A percentile compares a stretch with the other conserved stretches of the same genome.
Evolutionary conservation across 495 filamentous ascomycete species (phyloP).

Genomic region (Xylona heveae): DNA sequence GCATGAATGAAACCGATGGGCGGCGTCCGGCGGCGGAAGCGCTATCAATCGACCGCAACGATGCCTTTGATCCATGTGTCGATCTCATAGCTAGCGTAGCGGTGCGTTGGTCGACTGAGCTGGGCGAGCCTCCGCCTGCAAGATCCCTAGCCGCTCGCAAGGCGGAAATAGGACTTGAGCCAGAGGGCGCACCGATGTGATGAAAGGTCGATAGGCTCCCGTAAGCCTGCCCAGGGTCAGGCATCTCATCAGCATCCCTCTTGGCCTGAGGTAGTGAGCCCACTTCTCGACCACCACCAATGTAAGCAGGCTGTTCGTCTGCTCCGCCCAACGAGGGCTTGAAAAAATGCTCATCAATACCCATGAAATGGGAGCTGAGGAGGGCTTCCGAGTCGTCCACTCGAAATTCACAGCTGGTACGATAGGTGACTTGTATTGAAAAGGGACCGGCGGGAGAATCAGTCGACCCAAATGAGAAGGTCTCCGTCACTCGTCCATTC

Average conservation of each 20-base stretch:
- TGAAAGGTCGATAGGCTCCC: constrained; percentile 89
- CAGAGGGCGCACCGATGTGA: constrained; percentile 46
- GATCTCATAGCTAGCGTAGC: constrained; percentile 36
- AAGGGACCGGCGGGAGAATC: constrained; percentile 75
- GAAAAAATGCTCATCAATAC: constrained; percentile 72
- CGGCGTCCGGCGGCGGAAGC: constrained; percentile 30
- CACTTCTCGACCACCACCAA: constrained; percentile 29
- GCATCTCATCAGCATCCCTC: constrained; percentile 22
- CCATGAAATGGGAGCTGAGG: constrained; percentile 89
- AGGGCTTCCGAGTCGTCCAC: constrained; percentile 80
- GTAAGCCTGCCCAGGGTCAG: constrained; percentile 61
- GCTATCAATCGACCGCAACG: constrained; percentile 31
- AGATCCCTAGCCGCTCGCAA: constrained; percentile 45
- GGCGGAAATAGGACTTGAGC: constrained; percentile 73
- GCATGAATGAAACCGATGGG: constrained; percentile 80
- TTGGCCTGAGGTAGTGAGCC: constrained; percentile 49
- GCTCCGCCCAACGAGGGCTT: constrained; percentile 40
- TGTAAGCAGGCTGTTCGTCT: constrained; percentile 14
- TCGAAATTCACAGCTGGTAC: constrained; percentile 72
- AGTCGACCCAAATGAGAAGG: constrained; percentile 56
- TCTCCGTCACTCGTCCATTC: constrained; percentile 42
- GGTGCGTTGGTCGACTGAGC: constrained; percentile 38
- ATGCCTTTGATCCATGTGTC: constrained; percentile 36
- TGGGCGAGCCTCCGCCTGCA: constrained; percentile 23
- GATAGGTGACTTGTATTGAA: constrained; percentile 59